A percentile compares a stretch with the other conserved stretches of the same genome.
Evolutionary conservation across 352 stramenopile genomes (phyloP).

Genomic region (Thraustochytrium striatum): DNA sequence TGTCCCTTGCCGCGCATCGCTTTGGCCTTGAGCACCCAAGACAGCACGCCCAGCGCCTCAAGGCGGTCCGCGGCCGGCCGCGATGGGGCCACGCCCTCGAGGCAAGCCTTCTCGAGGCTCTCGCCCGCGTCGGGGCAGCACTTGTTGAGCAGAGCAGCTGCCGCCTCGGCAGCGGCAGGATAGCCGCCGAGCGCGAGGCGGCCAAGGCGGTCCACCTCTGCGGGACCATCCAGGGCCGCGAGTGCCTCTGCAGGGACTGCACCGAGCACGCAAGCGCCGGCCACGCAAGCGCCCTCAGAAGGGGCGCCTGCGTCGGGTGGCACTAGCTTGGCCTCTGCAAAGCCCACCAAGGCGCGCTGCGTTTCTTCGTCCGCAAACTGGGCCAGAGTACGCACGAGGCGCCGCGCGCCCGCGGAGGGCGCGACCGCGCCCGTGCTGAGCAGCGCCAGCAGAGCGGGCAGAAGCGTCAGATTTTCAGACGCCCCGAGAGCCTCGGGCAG

Average conservation of each 20-base stretch:
- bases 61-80: neutral
- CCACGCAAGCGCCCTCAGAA: too few relatives aligned
- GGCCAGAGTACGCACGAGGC: too few relatives aligned
- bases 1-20: neutral
- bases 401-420: neutral
- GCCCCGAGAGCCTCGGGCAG: neutral
- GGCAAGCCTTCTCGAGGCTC: neutral
- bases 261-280: too few relatives aligned
- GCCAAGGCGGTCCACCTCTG: too few relatives aligned
- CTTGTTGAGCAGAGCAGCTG: constrained; percentile 13
- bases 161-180: neutral
- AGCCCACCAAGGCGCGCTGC: constrained; percentile 12
- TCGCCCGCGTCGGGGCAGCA: neutral
- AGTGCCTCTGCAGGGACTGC: too few relatives aligned
- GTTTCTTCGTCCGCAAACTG: constrained; percentile 12
- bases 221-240: too few relatives aligned
- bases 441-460: neutral
- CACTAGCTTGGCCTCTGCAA: too few relatives aligned
- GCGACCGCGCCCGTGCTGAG: neutral
- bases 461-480: neutral
- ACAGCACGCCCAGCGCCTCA: neutral
- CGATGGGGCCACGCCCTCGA: too few relatives aligned
- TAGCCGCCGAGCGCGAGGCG: too few relatives aligned
- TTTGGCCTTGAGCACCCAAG: neutral
- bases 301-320: too few relatives aligned